Evolutionary conservation across 495 filamentous ascomycete species (phyloP), one percentile per base, ranked within the genome.

Genomic region (Aspergillus homomorphus): DNA sequence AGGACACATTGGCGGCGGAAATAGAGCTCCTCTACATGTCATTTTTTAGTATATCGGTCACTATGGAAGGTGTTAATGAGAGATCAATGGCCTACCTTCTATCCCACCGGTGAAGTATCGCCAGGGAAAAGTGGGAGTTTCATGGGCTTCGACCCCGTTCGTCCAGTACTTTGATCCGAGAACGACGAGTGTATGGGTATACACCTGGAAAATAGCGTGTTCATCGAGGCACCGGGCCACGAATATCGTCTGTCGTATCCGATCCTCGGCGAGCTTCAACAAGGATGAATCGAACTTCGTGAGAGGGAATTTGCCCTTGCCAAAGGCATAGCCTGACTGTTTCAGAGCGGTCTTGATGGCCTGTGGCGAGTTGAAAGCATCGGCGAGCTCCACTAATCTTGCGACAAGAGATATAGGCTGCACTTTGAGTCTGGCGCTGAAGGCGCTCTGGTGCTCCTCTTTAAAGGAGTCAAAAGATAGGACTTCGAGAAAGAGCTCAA

Each of bases 71-170:
- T 20, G 18, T 20, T 41, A 52, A 62, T 57, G n/a, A 58, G 28
- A 15, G 48, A 51, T 7, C 26, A 45, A 30, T 23, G 20, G 18
- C 26, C 45, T 50, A 88, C 88, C 80, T 82, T 96, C 91, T 42
- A 96, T 58, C 0, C 82, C 82, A 60, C 83, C 74, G 0, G 87
- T 84, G n/a, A 95, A 69, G 62, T 88, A 80, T 81, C 87, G 89
- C 90, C 90, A 95, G 3, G 80, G 72, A 16, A 83, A 71, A 28
- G 69, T 66, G 26, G 70, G 62, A 43, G 70, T 63, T 0, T 49
- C 56, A 12, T 65, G 66, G 14, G 28, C 19, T 22, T 70, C 64
- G 20, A 69, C 46, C 18, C 71, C 69, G 19, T 76, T 65, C 20
- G 62, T 66, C 90, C 90, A 94, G 41, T 70, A 78, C 19, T 67